Base-by-base conservation (phyloP, 2,329 filamentous ascomycete species). In the Plectosphaerella sp. region DNA sequence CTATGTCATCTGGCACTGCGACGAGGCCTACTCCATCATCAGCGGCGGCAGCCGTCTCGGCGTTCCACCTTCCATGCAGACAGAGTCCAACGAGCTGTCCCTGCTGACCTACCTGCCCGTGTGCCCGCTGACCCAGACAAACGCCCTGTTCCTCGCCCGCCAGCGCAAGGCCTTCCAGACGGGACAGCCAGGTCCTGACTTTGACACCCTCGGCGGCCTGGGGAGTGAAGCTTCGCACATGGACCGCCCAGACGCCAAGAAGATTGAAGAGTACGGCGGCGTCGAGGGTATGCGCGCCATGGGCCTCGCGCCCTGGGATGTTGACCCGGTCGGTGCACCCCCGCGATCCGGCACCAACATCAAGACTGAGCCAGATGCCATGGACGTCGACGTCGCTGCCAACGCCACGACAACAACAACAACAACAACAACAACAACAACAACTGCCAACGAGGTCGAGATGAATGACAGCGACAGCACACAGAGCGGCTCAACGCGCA, bases 1-100 rank as follows among this genome's bases (percentile, higher is more conserved):
- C 68, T 82, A 82, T 61, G 78, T 82, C 54, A 66, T 82, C 58
- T 82, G 79, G 79, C 79, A 82, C 59, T 78, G 78, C 20, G 79
- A 82, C 57, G 72, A 80, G 54, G 74, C 78, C 8, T 82, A 82
- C 63, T 77, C 79, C 58, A 78, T 82, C 61, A 73, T 73, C 52
- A 74, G 69, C 57, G 64, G 65, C 7, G 64, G 67, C 45, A 72
- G 66, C 47, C 57, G 59, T 4, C 54, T 66, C 25, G 59, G 63
- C 54, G 62, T 68, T 16, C 65, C 59, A 1, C 57, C 46, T 14
- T 52, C 54, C 4, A 41, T 56, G 48, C 55, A 57, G 25, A 52
- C 47, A 33, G 49, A 52, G 51, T 51, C 55, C 15, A 63, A 59
- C 52, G 65, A 70, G 49, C 66, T 74, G 12, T 77, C 72, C 43